These are phyloP conservation scores for Jimgerdemannia lactiflua DNA, from an alignment of 192 early-diverging fungal species.

Conservation along the genomic window DNA sequence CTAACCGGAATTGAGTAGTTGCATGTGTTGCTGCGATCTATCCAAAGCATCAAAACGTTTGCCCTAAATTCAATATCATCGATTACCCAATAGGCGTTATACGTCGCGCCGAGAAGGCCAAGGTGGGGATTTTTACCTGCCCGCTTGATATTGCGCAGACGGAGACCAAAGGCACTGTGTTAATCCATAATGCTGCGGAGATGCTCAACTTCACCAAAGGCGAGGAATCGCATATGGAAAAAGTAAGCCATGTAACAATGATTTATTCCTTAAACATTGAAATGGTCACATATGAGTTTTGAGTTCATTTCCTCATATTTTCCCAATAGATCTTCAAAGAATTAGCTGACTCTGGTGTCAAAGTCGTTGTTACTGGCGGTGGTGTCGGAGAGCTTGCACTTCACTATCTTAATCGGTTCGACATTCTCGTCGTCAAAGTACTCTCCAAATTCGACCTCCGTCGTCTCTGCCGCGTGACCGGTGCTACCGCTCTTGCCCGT, in stretches of 20 bases:
- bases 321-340: constrained; percentile 65
- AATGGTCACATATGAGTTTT: too few species aligned
- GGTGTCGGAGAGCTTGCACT: constrained; percentile 91
- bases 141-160: constrained; percentile 91
- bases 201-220: constrained; percentile 97
- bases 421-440: constrained; percentile 87
- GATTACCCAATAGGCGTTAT: constrained; percentile 45
- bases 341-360: constrained; percentile 87
- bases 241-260: constrained; percentile 13
- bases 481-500: constrained; percentile 90
- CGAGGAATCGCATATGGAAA: constrained; percentile 91
- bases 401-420: constrained; percentile 92
- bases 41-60: too few species aligned
- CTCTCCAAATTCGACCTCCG: constrained; percentile 97
- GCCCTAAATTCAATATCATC: neutral
- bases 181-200: constrained; percentile 94
- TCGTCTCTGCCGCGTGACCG: constrained; percentile 88
- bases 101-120: constrained; percentile 74
- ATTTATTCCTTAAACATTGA: too few species aligned
- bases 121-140: constrained; percentile 94
- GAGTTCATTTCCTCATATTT: too few species aligned
- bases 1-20: too few species aligned
- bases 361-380: constrained; percentile 88
- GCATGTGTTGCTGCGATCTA: too few species aligned
- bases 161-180: constrained; percentile 98